phyloP scores from a whole-genome alignment of 2,329 filamentous ascomycete genomes.

The Colletotrichum sp. region DNA sequence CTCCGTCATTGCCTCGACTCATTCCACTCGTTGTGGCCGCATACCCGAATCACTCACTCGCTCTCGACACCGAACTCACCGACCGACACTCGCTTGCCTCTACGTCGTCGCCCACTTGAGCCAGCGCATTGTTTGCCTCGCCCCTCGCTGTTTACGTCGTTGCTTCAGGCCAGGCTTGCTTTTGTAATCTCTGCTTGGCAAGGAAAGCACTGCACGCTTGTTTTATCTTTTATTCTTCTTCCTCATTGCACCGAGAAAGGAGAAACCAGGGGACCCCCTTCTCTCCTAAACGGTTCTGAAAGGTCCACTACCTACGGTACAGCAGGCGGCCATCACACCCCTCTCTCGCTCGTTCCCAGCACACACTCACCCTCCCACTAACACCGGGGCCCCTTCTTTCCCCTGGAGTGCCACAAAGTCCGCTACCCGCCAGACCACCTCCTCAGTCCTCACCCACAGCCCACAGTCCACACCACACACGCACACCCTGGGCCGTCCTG shows the following conservation, averaged over 20 bases:
- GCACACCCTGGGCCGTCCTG: not conserved
- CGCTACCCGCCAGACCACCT: slow-evolving; percentile 1
- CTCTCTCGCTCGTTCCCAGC: not conserved
- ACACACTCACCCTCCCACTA: not conserved
- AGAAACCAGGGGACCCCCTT: slow-evolving; percentile 14
- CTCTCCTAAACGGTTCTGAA: slow-evolving; percentile 14
- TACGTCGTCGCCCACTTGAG: not conserved
- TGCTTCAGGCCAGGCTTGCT: not conserved
- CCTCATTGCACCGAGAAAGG: slow-evolving; percentile 10
- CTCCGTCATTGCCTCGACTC: not conserved
- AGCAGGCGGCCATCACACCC: not conserved
- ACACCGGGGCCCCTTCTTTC: not conserved
- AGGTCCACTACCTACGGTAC: slow-evolving; percentile 1
- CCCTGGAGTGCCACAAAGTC: slow-evolving; percentile 9
- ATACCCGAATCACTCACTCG: not conserved
- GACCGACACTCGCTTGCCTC: slow-evolving; percentile 1
- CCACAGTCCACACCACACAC: not conserved
- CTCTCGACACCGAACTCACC: not conserved
- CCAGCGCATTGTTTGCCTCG: not conserved
- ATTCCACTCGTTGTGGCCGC: not conserved
- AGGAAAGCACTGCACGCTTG: not conserved
- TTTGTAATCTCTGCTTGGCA: slow-evolving; percentile 1
- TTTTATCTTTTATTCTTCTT: not conserved
- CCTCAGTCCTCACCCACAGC: not conserved
- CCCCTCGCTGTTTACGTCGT: not conserved